Base-by-base conservation (phyloP, 495 filamentous ascomycete genomes). In the Bryoglossum gracile region DNA sequence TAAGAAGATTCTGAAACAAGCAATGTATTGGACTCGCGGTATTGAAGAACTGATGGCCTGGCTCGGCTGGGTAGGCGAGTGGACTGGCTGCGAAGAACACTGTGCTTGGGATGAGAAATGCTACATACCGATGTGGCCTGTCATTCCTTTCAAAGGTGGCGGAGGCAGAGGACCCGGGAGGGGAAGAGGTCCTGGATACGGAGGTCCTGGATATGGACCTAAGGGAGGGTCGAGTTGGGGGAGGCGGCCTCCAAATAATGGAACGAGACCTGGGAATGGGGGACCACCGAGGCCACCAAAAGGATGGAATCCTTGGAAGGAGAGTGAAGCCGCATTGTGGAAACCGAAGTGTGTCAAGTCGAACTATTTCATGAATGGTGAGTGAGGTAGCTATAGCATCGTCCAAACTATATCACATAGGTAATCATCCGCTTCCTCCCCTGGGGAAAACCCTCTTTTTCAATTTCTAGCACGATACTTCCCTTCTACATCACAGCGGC, bases 101-200 rank as follows among this genome's bases (percentile, higher is more conserved):
- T 67, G 62, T 44, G 57, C 37, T 6, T 55, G 53, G 55, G 49
- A 63, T 50, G 57, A 63, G 38, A 53, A 52, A 5, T 65, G 62
- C 43, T 67, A 55, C 40, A 62, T 67, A 28, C 64, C 64, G 3
- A 67, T 67, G 64, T 67, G 64, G 64, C 64, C 64, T 0, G 33
- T 63, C 6, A 52, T 58, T 17, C 53, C 46, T 14, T 22, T 14
- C 43, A 21, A 17, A 17, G 35, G 30, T 8, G 39, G 48, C n/a
- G 26, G 41, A 25, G 13, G 51, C 13, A 21, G 23, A 19, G 39
- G 40, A 18, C n/a, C 32, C n/a, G 8, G 38, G 19, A 4, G 37
- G 1, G 50, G 48, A 23, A n/a, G 50, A 19, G 36, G 46, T 17
- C 43, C 39, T 22, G 34, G 37, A 23, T 36, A 55, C 45, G 51